A percentile compares a stretch with the other conserved stretches of the same genome.
phyloP scores from a whole-genome alignment of 352 stramenopile genomes.

The Plasmopara muralis region DNA sequence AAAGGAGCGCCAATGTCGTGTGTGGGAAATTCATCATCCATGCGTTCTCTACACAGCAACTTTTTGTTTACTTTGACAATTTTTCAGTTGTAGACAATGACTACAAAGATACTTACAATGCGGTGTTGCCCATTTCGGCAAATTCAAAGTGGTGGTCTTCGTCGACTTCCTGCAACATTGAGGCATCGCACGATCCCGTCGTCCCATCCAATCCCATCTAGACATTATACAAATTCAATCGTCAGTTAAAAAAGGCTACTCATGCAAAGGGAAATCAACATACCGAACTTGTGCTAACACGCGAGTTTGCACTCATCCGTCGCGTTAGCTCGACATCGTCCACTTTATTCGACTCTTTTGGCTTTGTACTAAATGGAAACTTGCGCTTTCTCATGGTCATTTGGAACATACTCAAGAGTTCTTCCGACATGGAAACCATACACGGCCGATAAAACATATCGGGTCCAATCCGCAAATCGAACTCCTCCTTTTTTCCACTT shows the following conservation, averaged over 20 bases:
- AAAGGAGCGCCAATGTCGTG: slow-evolving; percentile 50
- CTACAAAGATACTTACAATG: slow-evolving; percentile 15
- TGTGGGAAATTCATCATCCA: slow-evolving; percentile 35
- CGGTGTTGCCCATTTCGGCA: slow-evolving; percentile 21
- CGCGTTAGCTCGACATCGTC: slow-evolving; percentile 64
- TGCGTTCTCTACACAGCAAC: slow-evolving; percentile 20
- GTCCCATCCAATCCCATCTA: slow-evolving; percentile 27
- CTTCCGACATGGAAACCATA: slow-evolving; percentile 47
- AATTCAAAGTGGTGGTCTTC: slow-evolving; percentile 40
- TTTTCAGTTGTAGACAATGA: background rate
- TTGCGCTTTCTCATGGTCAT: slow-evolving; percentile 84
- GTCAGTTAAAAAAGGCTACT: no score
- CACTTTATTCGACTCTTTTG: slow-evolving; percentile 21
- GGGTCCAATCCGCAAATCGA: slow-evolving; percentile 14
- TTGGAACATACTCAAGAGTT: slow-evolving; percentile 70
- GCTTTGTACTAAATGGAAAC: slow-evolving; percentile 48
- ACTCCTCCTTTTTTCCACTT: slow-evolving; percentile 9
- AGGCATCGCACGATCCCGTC: slow-evolving; percentile 25
- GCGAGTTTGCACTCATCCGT: slow-evolving; percentile 51
- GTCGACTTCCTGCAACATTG: slow-evolving; percentile 32
- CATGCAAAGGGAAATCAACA: slow-evolving; percentile 3
- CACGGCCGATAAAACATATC: slow-evolving; percentile 62
- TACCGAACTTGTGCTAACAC: slow-evolving; percentile 56
- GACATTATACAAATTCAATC: background rate
- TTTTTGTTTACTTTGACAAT: background rate